Conservation (phyloP, 2,329 filamentous ascomycete genomes). For the Fusarium virguliforme region DNA sequence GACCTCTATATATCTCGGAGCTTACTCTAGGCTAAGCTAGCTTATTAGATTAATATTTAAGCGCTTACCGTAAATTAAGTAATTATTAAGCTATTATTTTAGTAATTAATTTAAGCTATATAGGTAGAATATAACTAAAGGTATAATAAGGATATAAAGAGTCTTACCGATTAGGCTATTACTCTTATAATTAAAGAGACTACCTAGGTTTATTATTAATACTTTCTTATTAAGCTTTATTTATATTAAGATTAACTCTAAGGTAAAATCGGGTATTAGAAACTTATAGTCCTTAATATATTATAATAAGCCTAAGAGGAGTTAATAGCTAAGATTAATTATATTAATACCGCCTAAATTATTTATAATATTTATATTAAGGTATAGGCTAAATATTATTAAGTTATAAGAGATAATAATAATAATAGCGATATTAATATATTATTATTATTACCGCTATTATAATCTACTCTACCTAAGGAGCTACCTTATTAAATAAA, state of each 20-base stretch:
- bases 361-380: constrained; percentile 12
- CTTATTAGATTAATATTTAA: not conserved
- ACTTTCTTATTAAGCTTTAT: constrained; percentile 18
- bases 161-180: not conserved
- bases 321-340: not conserved
- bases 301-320: not conserved
- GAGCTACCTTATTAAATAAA: constrained; percentile 13
- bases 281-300: not conserved
- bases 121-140: not conserved
- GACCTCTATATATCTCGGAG: constrained; percentile 11
- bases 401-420: not conserved
- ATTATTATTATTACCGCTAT: too few relatives aligned
- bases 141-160: not conserved
- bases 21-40: not conserved
- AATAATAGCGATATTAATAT: not conserved
- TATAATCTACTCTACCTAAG: not conserved
- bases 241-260: constrained; percentile 14
- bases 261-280: not conserved
- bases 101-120: not conserved
- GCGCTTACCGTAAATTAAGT: constrained; percentile 9
- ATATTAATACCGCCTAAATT: constrained; percentile 15
- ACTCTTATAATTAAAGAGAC: constrained; percentile 5
- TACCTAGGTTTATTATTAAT: constrained; percentile 12
- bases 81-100: constrained; percentile 7
- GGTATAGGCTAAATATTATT: constrained; percentile 9